Percentiles rank a stretch among this genome's conserved stretches.
Conservation (phyloP, 108 stramenopile genomes). For the Cylindrotheca fusiformis region DNA sequence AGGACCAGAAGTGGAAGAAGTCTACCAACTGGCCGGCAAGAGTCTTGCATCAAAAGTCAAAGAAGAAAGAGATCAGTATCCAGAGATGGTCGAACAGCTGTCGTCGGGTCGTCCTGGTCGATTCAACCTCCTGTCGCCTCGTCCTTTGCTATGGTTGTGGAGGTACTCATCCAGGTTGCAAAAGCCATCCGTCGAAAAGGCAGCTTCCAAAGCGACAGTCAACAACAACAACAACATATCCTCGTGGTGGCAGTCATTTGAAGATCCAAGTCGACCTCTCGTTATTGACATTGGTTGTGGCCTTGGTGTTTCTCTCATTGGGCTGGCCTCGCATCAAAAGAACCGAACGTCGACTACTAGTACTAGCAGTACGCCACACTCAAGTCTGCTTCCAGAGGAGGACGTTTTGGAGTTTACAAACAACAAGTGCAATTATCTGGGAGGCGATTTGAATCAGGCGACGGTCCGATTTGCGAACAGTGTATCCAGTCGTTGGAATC, state of each 20-base stretch:
- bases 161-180: constrained; percentile 48
- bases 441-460: constrained; percentile 64
- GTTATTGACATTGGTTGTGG: constrained; percentile 79
- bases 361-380: background rate
- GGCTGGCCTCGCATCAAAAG: constrained; percentile 16
- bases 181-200: no score
- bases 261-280: constrained; percentile 49
- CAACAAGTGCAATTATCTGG: constrained; percentile 77
- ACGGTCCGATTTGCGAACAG: constrained; percentile 53
- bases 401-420: constrained; percentile 6
- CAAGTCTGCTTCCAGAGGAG: background rate
- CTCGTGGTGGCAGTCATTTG: constrained; percentile 41
- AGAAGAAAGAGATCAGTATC: constrained; percentile 1
- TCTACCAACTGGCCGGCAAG: constrained; percentile 10
- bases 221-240: background rate
- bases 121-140: background rate
- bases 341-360: background rate
- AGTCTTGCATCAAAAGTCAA: background rate
- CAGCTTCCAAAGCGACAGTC: constrained; percentile 23
- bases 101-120: background rate
- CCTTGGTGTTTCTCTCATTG: constrained; percentile 70
- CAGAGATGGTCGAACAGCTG: background rate
- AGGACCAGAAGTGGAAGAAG: constrained; percentile 10
- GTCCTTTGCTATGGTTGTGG: constrained; percentile 63
- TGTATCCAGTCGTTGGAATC: constrained; percentile 49